Conservation (phyloP, 768 basidiomycete genomes). For the Leucogyrophana mollusca region DNA sequence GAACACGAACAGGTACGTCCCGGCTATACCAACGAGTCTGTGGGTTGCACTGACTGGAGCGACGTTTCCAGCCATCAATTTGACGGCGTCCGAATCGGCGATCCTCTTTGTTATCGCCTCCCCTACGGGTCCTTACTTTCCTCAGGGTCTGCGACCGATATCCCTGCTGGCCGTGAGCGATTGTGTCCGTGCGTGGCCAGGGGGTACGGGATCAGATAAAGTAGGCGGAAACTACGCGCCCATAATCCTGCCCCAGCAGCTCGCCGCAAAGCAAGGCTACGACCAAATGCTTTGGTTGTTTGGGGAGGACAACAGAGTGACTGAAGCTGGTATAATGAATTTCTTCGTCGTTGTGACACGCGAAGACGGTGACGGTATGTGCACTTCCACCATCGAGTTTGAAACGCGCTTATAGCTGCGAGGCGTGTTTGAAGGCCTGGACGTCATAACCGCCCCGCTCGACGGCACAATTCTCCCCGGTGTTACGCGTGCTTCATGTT, state of each 20-base stretch:
- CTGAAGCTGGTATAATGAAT: conserved; percentile 79
- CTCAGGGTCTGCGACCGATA: conserved; percentile 49
- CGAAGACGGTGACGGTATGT: conserved; percentile 51
- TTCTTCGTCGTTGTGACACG: conserved; percentile 66
- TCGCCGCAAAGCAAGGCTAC: conserved; percentile 67
- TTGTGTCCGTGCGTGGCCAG: conserved; percentile 78
- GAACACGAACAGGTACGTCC: conserved; percentile 37
- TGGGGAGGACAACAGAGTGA: conserved; percentile 53
- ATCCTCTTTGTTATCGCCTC: conserved; percentile 83
- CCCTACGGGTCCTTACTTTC: conserved; percentile 53
- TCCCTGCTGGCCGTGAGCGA: conserved; percentile 65
- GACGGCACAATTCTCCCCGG: conserved; percentile 93
- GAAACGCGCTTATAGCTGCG: no score
- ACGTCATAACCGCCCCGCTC: conserved; percentile 85
- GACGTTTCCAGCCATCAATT: conserved; percentile 48
- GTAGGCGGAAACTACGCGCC: conserved; percentile 68
- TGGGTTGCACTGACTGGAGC: no score
- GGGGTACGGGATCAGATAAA: conserved; percentile 67
- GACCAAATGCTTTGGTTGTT: conserved; percentile 79
- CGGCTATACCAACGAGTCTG: conserved; percentile 9
- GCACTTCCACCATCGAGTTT: neutral
- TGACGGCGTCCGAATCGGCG: conserved; percentile 76
- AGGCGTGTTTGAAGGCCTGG: conserved; percentile 47
- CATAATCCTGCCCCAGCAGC: conserved; percentile 57
- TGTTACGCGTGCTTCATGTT: conserved; percentile 84